Evolutionary conservation across 108 stramenopile species (phyloP).

Genomic region (Hondaea fermentalgiana): DNA sequence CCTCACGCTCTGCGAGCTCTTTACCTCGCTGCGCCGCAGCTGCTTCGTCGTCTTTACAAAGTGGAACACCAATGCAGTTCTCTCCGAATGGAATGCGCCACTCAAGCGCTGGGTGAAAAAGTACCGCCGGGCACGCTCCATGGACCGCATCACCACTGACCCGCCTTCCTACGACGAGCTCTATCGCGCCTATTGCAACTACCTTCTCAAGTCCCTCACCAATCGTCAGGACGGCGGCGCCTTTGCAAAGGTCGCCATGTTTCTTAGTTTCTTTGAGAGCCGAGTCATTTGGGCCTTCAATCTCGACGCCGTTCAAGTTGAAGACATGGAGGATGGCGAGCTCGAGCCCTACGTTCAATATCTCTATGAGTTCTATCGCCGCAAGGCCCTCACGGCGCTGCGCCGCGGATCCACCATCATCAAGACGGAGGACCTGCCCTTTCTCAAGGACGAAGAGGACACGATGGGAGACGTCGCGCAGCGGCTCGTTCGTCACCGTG

Average conservation of each 20-base stretch:
- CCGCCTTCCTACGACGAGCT: constrained; percentile 13
- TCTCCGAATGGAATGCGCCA: not conserved
- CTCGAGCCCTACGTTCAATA: constrained; percentile 7
- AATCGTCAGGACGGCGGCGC: constrained; percentile 2
- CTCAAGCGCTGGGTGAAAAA: not conserved
- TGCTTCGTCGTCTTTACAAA: constrained; percentile 11
- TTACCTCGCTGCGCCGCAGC: not conserved
- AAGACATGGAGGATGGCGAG: constrained; percentile 11
- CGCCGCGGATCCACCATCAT: not conserved
- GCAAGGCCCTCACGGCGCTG: not conserved
- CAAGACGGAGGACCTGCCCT: not conserved
- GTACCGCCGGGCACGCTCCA: not conserved
- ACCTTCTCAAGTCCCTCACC: not conserved
- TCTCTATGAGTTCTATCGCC: not conserved
- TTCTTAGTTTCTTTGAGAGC: not conserved
- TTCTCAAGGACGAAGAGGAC: not conserved
- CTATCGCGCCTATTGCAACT: not conserved
- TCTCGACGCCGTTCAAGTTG: not conserved
- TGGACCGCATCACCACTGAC: not conserved
- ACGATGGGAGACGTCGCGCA: not conserved
- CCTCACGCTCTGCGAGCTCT: constrained; percentile 5
- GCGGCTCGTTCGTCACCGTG: not conserved
- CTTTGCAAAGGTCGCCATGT: not conserved
- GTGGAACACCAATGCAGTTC: constrained; percentile 5
- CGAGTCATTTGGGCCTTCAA: constrained; percentile 13